Evolutionary conservation across 2,329 filamentous ascomycete species (phyloP).

Genomic region (Cadophora gregata): DNA sequence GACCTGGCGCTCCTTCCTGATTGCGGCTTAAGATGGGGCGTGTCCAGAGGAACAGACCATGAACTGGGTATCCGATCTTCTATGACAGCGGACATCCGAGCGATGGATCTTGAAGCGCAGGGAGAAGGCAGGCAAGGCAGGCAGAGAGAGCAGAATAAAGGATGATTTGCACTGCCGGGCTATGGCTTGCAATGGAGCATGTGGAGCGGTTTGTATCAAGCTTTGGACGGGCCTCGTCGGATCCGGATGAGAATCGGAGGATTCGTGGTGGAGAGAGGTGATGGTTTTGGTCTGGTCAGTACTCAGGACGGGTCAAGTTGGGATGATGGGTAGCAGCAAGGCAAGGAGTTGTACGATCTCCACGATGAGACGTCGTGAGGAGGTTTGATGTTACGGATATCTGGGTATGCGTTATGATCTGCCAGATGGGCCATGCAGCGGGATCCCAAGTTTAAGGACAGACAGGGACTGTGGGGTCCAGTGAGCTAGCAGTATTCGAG

Average conservation of each 20-base stretch:
- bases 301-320: conserved; percentile 17
- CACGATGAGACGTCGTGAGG: conserved; percentile 42
- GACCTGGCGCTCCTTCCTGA: conserved; percentile 47
- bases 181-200: conserved; percentile 28
- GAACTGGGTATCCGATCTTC: conserved; percentile 58
- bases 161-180: conserved; percentile 20
- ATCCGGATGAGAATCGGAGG: conserved; percentile 32
- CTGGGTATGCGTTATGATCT: conserved; percentile 26
- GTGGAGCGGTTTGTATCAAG: conserved; percentile 31
- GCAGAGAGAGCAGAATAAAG: conserved; percentile 27
- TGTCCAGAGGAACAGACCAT: conserved; percentile 54
- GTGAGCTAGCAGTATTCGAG: conserved; percentile 13
- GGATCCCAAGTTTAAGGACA: conserved; percentile 42
- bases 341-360: conserved; percentile 34
- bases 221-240: conserved; percentile 32
- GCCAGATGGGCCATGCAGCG: conserved; percentile 31
- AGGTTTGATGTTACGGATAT: conserved; percentile 32
- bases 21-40: conserved; percentile 48
- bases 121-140: conserved; percentile 19
- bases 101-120: conserved; percentile 43
- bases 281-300: conserved; percentile 15
- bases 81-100: conserved; percentile 59
- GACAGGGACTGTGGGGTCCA: conserved; percentile 28
- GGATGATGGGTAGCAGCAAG: conserved; percentile 13
- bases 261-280: conserved; percentile 13